phyloP scores from a whole-genome alignment of 2,329 filamentous ascomycete genomes.

The Aspergillus tubingensis region DNA sequence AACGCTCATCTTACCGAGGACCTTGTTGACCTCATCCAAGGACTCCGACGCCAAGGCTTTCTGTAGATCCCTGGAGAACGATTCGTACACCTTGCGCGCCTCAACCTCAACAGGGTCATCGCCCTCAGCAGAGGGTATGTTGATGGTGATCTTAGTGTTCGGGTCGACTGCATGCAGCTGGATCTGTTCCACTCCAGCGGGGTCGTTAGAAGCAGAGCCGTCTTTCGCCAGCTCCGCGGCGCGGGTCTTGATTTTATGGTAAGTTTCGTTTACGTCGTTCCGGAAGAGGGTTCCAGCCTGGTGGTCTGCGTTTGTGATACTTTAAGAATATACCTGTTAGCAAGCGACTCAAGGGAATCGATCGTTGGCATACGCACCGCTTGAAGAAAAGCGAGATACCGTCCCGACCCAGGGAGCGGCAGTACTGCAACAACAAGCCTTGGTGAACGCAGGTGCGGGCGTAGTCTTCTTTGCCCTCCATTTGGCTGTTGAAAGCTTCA shows the following conservation, averaged over 20 bases:
- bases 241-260: constrained; percentile 75
- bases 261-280: constrained; percentile 90
- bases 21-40: constrained; percentile 84
- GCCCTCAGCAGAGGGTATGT: constrained; percentile 69
- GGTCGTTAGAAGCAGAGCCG: constrained; percentile 52
- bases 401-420: constrained; percentile 81
- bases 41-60: constrained; percentile 84
- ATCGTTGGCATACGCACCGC: constrained; percentile 51
- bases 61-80: constrained; percentile 78
- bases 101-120: constrained; percentile 63
- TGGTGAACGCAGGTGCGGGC: constrained; percentile 90
- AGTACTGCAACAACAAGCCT: constrained; percentile 90
- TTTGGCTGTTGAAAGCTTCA: constrained; percentile 85
- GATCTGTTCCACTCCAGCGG: constrained; percentile 84
- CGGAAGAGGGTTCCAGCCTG: constrained; percentile 88
- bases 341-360: not conserved
- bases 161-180: constrained; percentile 96
- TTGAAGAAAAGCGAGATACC: constrained; percentile 95
- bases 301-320: constrained; percentile 82
- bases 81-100: constrained; percentile 75
- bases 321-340: constrained; percentile 25
- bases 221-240: constrained; percentile 71
- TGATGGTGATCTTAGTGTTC: constrained; percentile 86
- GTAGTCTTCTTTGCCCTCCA: constrained; percentile 73
- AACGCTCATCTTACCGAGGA: constrained; percentile 84